Evolutionary conservation across 306 rosid genomes (phyloP), one percentile per base, ranked within the genome.

Genomic region (Quercus rubra): DNA sequence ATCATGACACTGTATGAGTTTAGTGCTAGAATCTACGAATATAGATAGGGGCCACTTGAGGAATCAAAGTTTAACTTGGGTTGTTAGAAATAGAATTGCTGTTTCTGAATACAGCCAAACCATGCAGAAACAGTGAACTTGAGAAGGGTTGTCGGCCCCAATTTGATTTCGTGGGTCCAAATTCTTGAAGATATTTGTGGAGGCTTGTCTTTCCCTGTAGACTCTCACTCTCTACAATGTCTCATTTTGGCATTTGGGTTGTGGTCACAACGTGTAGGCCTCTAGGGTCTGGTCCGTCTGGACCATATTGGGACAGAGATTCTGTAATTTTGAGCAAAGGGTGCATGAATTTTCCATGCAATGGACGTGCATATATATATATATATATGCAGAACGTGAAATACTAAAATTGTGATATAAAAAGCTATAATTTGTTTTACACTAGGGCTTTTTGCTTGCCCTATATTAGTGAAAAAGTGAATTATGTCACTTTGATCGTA

Each of bases 131-230:
- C 30, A 58, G 30, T 2, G 30, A 58, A 58, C 11, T 25, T 35
- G 46, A 62, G 66, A 43, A 25, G 63, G 41, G 52, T 23, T 52
- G 75, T 10, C 5, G 78, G 84, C 2, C 87, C 86, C 80, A 71
- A 13, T 49, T 78, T 81, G 84, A 78, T 82, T 78, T 52, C 14
- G 73, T 75, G 81, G 71, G 83, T 54, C 76, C 81, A 68, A 56
- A 5, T 13, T 9, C 33, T 74, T 68, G 51, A 70, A 74, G 68
- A 77, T 77, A 18, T 43, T 33, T 19, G 35, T 18, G 38, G 59
- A 43, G 68, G 51, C 35, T 1, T 79, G 76, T 55, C 71, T 30
- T 59, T 15, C 30, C 70, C 74, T 55, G 17, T 49, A 49, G 54
- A 13, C 54, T 49, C 14, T 49, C 57, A 13, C 54, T 49, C 14